phyloP scores from a whole-genome alignment of 2,329 filamentous ascomycete genomes.

The Xylaria sp. region DNA sequence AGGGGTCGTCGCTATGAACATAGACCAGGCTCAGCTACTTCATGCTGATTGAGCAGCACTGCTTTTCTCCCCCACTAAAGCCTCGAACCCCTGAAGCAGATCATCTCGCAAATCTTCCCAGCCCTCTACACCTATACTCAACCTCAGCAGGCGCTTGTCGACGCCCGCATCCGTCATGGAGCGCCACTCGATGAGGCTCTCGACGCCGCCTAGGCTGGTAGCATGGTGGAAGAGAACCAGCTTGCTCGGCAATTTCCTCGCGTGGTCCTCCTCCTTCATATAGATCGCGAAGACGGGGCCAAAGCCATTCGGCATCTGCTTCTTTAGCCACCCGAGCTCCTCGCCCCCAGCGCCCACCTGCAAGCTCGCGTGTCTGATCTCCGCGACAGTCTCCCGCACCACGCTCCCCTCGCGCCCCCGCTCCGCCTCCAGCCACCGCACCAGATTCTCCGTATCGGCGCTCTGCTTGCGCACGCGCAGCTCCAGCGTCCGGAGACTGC shows the following conservation, averaged over 20 bases:
- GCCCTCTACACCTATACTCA: slow-evolving; percentile 89
- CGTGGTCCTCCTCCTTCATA: slow-evolving; percentile 69
- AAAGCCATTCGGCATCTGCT: slow-evolving; percentile 92
- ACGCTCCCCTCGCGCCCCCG: slow-evolving; percentile 49
- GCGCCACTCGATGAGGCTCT: slow-evolving; percentile 96
- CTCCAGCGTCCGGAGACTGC: slow-evolving; percentile 87
- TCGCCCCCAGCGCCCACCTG: slow-evolving; percentile 61
- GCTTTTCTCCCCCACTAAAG: slow-evolving; percentile 55
- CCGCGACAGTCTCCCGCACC: slow-evolving; percentile 66
- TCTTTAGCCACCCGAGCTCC: slow-evolving; percentile 71
- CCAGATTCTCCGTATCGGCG: slow-evolving; percentile 74
- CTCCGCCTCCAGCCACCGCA: slow-evolving; percentile 72
- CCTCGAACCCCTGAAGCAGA: slow-evolving; percentile 73
- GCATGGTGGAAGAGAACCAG: slow-evolving; percentile 91
- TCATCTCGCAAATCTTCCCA: slow-evolving; percentile 87
- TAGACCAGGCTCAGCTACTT: background rate
- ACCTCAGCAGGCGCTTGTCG: slow-evolving; percentile 76
- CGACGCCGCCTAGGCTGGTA: slow-evolving; percentile 91
- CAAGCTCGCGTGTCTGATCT: slow-evolving; percentile 81
- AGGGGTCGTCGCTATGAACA: too few relatives aligned
- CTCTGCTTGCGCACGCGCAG: slow-evolving; percentile 83
- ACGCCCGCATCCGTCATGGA: slow-evolving; percentile 83
- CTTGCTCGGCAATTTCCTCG: slow-evolving; percentile 79
- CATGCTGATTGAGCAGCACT: background rate
- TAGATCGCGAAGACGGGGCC: slow-evolving; percentile 87